phyloP scores from a whole-genome alignment of 768 basidiomycete species.

The Sarcodon aspratus region DNA sequence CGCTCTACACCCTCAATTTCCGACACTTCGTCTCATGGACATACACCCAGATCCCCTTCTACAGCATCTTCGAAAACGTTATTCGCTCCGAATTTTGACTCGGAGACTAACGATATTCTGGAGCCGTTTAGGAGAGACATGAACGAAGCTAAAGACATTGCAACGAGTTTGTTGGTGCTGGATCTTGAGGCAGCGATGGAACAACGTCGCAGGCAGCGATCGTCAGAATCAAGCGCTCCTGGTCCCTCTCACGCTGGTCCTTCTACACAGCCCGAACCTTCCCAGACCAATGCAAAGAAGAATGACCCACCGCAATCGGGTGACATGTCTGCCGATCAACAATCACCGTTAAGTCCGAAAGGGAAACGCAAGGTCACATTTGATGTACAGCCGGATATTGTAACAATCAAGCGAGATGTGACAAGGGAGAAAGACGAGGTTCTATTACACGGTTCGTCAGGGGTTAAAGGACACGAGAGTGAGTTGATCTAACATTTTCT shows the following conservation, averaged over 20 bases:
- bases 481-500: conserved; percentile 11
- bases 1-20: not conserved
- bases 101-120: conserved; percentile 12
- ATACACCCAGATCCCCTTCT: conserved; percentile 10
- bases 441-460: not conserved
- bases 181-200: conserved; percentile 30
- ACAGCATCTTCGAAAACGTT: conserved; percentile 13
- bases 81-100: conserved; percentile 8
- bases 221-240: conserved; percentile 1
- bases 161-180: conserved; percentile 36
- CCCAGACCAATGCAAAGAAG: conserved; percentile 12
- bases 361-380: conserved; percentile 66
- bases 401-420: conserved; percentile 31
- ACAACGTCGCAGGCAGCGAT: conserved; percentile 6
- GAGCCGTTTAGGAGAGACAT: conserved; percentile 35
- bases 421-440: conserved; percentile 21
- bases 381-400: conserved; percentile 47
- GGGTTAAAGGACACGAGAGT: conserved; percentile 29
- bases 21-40: conserved; percentile 3
- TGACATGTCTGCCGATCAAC: not conserved
- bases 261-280: conserved; percentile 6
- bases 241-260: not conserved
- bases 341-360: conserved; percentile 20
- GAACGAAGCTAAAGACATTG: conserved; percentile 32
- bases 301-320: conserved; percentile 6